Percentiles rank a stretch among this genome's conserved stretches.
phyloP scores from a whole-genome alignment of 148 eudicot species.

The Amaranthus cruentus region DNA sequence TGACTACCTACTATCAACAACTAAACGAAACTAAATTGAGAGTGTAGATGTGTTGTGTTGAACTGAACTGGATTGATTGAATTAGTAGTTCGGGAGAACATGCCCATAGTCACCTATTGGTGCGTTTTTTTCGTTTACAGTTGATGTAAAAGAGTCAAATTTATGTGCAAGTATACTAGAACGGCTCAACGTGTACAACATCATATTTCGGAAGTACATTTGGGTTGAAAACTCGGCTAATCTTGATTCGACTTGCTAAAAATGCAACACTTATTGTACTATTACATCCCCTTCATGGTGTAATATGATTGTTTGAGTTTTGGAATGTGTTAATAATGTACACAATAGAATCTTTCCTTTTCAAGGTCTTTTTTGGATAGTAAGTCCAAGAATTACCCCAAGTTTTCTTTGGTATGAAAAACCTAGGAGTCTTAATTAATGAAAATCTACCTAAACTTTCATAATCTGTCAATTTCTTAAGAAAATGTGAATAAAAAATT shows the following conservation, averaged over 20 bases:
- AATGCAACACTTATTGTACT: not conserved
- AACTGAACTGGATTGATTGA: not conserved
- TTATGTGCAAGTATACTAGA: not conserved
- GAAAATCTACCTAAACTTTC: constrained; percentile 12
- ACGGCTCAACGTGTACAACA: not conserved
- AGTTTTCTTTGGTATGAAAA: not conserved
- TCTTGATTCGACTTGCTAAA: not conserved
- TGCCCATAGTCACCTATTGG: not conserved
- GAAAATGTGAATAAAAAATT: not conserved
- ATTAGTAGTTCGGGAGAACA: not conserved
- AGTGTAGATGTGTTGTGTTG: not conserved
- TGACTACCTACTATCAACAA: too few species aligned
- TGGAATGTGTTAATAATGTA: not conserved
- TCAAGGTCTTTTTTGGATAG: constrained; percentile 8
- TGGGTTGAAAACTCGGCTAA: not conserved
- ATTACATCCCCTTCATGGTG: not conserved
- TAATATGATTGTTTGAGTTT: not conserved
- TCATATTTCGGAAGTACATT: not conserved
- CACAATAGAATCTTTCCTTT: not conserved
- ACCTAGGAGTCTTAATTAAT: not conserved
- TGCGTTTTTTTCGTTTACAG: not conserved
- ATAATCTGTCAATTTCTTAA: constrained; percentile 1
- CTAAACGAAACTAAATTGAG: not conserved
- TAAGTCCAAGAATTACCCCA: constrained; percentile 1
- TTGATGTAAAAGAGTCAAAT: not conserved